Evolutionary conservation across 1,284 basidiomycete species (phyloP), one percentile per base, ranked within the genome.

Genomic region (Vanrija pseudolonga): DNA sequence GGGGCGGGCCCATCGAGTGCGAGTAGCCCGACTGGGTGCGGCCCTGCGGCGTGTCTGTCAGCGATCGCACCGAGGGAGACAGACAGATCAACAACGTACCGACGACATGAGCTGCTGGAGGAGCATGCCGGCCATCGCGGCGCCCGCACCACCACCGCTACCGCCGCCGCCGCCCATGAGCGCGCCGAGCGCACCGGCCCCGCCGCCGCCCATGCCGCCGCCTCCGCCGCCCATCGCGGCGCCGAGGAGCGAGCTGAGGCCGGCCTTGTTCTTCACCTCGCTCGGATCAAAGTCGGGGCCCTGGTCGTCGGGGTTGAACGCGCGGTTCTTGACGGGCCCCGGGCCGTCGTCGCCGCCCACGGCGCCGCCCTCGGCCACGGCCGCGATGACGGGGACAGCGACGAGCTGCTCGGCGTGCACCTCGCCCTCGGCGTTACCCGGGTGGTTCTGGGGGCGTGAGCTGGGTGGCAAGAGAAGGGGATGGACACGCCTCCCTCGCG

Each of bases 381-480:
- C 58, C 18, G 55, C 50, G 38, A 51, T 56, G 32, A 32, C 32
- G 32, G 11, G 52, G n/a, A 64, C 41, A 5, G 62, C 64, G 9
- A 57, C 53, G 15, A 60, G 42, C 50, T 69, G 66, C 50, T 69
- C 67, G 6, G 63, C 60, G 45, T 65, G 62, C 6, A 61, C 50
- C 53, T 68, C 46, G 15, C 66, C 66, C 6, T 56, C 52, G 3
- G 55, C 39, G 20, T 46, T 39, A 28, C 45, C 42, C 2, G 67
- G 69, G 51, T 67, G 67, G 7, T 60, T 69, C 66, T 66, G 68
- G 5, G n/a, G 56, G 53, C 14, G 63, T 68, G n/a, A 62, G 62
- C 9, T 64, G 64, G 6, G 66, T 66, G 38, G 63, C 57, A 6
- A 66, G 24, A 9, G 24, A 9, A 65, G 9, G 24, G 5, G 24